Evolutionary conservation across 768 basidiomycete species (phyloP).

Genomic region (Chalciporus piperatus): DNA sequence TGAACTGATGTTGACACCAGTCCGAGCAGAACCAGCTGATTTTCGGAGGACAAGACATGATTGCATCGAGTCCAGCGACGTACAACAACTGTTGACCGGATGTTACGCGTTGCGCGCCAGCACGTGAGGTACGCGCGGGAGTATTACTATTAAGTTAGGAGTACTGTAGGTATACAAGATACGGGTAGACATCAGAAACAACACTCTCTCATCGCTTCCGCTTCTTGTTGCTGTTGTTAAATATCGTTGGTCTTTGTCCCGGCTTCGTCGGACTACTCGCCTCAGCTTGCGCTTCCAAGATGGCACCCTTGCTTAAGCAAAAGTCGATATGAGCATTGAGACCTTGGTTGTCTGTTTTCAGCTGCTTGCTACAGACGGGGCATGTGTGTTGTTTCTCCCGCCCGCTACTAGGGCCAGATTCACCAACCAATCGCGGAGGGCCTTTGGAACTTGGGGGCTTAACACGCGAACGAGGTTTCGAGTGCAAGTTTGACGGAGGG

Average conservation of each 20-base stretch:
- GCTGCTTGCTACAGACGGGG: conserved; percentile 64
- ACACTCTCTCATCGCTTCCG: conserved; percentile 12
- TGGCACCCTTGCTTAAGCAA: conserved; percentile 78
- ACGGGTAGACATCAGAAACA: not conserved
- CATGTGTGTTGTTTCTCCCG: conserved; percentile 43
- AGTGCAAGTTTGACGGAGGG: not conserved
- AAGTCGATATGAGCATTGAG: conserved; percentile 89
- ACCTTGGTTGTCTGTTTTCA: conserved; percentile 70
- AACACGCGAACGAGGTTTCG: conserved; percentile 14
- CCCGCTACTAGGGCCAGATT: conserved; percentile 20
- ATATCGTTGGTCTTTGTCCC: not conserved
- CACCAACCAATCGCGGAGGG: conserved; percentile 5
- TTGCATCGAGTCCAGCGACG: conserved; percentile 14
- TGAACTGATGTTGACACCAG: not conserved
- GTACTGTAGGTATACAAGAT: too few species aligned
- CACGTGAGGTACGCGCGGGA: not conserved
- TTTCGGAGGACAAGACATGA: conserved; percentile 21
- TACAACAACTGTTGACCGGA: too few species aligned
- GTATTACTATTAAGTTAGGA: not conserved
- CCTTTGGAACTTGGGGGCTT: not conserved
- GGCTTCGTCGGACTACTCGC: conserved; percentile 21
- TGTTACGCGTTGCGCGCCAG: too few species aligned
- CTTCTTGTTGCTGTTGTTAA: conserved; percentile 4
- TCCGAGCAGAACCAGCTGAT: conserved; percentile 2
- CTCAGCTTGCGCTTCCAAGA: conserved; percentile 60